Evolutionary conservation across 1,284 basidiomycete genomes (phyloP).

Genomic region (Tilletia caries): DNA sequence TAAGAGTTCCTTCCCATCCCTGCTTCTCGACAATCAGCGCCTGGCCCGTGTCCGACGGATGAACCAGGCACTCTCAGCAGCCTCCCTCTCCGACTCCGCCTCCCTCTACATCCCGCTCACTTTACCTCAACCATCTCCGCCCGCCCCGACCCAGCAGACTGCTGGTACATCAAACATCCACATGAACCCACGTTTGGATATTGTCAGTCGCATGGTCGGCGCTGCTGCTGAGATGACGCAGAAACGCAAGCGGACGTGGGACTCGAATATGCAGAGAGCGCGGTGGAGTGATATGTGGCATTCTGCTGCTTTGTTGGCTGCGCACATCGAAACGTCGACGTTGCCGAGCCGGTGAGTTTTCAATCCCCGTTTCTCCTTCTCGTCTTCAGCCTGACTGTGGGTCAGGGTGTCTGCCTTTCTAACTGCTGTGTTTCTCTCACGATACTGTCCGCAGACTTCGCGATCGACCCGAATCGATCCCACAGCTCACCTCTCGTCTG

Average conservation of each 20-base stretch:
- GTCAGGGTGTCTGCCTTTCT: neutral
- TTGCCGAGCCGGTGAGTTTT: slow-evolving; percentile 24
- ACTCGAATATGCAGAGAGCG: neutral
- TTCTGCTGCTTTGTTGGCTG: slow-evolving; percentile 34
- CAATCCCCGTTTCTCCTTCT: neutral
- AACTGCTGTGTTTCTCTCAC: too few relatives aligned
- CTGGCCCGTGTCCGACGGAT: slow-evolving; percentile 28
- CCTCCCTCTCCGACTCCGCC: slow-evolving; percentile 28
- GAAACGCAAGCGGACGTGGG: neutral
- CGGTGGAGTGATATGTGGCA: slow-evolving; percentile 36
- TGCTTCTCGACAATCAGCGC: slow-evolving; percentile 10
- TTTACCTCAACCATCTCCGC: neutral
- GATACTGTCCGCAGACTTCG: slow-evolving; percentile 26
- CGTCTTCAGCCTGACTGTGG: neutral
- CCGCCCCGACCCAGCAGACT: neutral
- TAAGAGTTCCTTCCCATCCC: too few relatives aligned
- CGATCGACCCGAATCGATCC: slow-evolving; percentile 29
- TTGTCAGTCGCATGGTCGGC: neutral
- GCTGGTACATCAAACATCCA: neutral
- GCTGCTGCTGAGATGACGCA: neutral
- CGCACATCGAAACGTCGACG: slow-evolving; percentile 47
- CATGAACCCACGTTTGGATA: neutral
- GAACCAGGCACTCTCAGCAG: slow-evolving; percentile 37
- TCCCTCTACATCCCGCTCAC: slow-evolving; percentile 29
- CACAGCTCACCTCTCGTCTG: slow-evolving; percentile 31